Percentiles rank a stretch among this genome's conserved stretches.
Evolutionary conservation across 805 yeast species (phyloP).

Genomic region (Wickerhamia fluorescens): DNA sequence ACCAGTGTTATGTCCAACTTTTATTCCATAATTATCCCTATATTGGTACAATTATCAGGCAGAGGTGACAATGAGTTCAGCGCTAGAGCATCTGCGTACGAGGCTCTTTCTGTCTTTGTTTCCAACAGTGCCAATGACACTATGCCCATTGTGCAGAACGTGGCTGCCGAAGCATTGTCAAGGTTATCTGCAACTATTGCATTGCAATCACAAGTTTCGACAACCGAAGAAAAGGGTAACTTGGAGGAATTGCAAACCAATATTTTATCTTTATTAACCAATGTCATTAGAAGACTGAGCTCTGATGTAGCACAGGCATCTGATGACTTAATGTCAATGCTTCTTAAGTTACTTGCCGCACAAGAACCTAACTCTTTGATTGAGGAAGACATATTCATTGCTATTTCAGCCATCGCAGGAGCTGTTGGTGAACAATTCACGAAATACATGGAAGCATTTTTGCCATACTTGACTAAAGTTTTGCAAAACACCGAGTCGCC

Average conservation of each 20-base stretch:
- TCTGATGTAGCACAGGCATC: conserved; percentile 53
- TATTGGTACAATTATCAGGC: conserved; percentile 60
- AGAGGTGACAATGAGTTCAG: conserved; percentile 78
- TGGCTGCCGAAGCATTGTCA: conserved; percentile 67
- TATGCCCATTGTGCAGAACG: conserved; percentile 56
- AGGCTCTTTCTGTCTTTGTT: conserved; percentile 81
- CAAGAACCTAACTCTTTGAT: conserved; percentile 66
- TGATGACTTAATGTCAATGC: conserved; percentile 78
- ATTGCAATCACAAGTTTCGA: conserved; percentile 47
- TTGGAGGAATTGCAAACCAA: conserved; percentile 87
- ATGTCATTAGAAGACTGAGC: conserved; percentile 76
- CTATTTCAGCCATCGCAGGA: conserved; percentile 82
- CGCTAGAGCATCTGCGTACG: conserved; percentile 93
- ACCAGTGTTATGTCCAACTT: conserved; percentile 68
- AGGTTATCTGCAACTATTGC: conserved; percentile 67
- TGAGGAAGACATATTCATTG: conserved; percentile 92
- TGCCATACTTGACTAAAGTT: conserved; percentile 77
- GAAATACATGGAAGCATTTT: conserved; percentile 72
- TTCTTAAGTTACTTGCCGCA: conserved; percentile 56
- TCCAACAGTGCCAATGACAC: conserved; percentile 66
- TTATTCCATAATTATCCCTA: conserved; percentile 62
- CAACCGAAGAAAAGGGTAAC: conserved; percentile 65
- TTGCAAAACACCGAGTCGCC: conserved; percentile 77
- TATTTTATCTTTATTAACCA: conserved; percentile 69
- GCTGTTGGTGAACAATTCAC: conserved; percentile 67